Evolutionary conservation across 768 basidiomycete species (phyloP).

Genomic region (Rhodotorula babjevae): DNA sequence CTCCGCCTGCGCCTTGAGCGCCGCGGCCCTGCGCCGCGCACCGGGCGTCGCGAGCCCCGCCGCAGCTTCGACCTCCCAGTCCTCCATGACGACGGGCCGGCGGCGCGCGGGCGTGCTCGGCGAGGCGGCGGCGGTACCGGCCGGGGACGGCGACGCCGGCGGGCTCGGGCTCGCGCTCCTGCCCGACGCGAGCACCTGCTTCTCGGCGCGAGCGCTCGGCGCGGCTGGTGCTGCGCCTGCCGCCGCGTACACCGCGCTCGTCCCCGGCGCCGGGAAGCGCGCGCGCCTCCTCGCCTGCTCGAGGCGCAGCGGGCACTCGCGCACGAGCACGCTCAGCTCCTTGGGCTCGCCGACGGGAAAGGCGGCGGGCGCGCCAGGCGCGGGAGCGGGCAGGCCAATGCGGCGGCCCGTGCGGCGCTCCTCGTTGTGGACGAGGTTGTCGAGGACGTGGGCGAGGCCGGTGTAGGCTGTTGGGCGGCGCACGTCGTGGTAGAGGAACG

Average conservation of each 20-base stretch:
- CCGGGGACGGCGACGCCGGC: background rate
- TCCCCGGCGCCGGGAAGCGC: background rate
- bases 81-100: constrained; percentile 17
- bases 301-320: constrained; percentile 1
- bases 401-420: constrained; percentile 7
- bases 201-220: background rate
- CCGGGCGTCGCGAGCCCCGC: constrained; percentile 22
- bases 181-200: too few species aligned
- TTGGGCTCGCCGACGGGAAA: background rate
- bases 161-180: background rate
- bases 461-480: constrained; percentile 12
- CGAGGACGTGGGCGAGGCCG: constrained; percentile 7
- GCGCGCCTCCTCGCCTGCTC: constrained; percentile 18
- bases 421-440: constrained; percentile 20
- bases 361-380: background rate
- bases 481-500: background rate
- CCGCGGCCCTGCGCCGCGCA: constrained; percentile 16
- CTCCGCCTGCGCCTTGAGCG: background rate
- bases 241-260: background rate
- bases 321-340: constrained; percentile 8
- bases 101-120: background rate
- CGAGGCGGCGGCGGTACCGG: background rate
- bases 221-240: background rate
- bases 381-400: constrained; percentile 2
- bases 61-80: constrained; percentile 31